Base-by-base conservation (phyloP, 306 rosid genomes). In the Bauhinia variegata region DNA sequence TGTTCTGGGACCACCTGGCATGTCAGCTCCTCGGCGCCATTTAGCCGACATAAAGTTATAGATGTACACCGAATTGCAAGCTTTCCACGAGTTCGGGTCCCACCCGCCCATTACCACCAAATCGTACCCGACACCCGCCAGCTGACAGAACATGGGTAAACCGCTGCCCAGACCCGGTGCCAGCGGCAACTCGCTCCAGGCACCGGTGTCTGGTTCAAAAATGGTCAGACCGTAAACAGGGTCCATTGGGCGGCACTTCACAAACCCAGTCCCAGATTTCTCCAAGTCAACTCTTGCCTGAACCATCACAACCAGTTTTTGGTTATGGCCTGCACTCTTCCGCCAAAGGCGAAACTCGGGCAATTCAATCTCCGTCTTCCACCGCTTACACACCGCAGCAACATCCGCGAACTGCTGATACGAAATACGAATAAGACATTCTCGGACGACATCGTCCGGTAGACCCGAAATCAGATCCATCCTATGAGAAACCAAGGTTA, bases 391-490 rank as follows among this genome's bases (percentile, higher is more conserved):
- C 0, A 80, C 89, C 17, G 89, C 74, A 0, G 80, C 77, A 0
- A 90, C 66, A 0, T 63, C 63, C 18, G 85, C 63, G 19, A 90
- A 74, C 43, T 82, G 76, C 0, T 84, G 65, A 8, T 80, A 76
- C 0, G 82, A 44, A 18, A 84, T 59, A 16, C 92, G 84, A 36
- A 77, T 60, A 15, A 91, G 46, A 46, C 96, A 88, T 16, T 84
- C 89, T 28, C 78, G 59, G 50, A 85, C 87, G 6, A 91, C 53
- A 14, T 91, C 93, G 6, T 88, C 87, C 0, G 97, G 96, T 11
- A 91, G 72, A 68, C 83, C 86, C 9, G 96, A 70, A 85, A 87
- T 83, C 63, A 89, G 48, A 52, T 78, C 96, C 95, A 87, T 89
- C 0, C 12, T 16, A 34, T 12, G 0, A 43, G 15, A 36, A 11